phyloP scores from a whole-genome alignment of 2,329 filamentous ascomycete species.

The Aureobasidium sp. region DNA sequence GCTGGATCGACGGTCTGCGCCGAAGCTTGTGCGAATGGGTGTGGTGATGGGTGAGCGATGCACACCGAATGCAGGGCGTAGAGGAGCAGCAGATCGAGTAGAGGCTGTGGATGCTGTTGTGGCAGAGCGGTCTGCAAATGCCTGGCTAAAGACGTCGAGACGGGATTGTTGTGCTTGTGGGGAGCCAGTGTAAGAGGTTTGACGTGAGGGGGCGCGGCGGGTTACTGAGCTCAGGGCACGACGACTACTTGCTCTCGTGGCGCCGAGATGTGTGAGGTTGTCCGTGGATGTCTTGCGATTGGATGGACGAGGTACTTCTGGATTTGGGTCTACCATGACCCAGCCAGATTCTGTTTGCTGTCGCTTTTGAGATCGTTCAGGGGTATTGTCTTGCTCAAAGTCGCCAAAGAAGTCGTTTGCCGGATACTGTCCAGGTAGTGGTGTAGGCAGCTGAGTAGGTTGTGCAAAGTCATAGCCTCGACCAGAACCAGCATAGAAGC shows the following conservation, averaged over 20 bases:
- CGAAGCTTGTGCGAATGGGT: neutral
- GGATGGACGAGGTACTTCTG: neutral
- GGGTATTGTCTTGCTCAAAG: conserved; percentile 37
- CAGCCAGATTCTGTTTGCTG: conserved; percentile 43
- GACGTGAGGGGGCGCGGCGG: conserved; percentile 29
- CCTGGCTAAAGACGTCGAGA: conserved; percentile 1
- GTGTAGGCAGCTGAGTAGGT: conserved; percentile 28
- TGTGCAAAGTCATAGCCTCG: conserved; percentile 56
- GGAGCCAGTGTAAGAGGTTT: conserved; percentile 27
- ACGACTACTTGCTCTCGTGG: conserved; percentile 27
- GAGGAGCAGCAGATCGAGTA: neutral
- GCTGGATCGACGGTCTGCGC: neutral
- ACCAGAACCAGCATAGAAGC: conserved; percentile 82
- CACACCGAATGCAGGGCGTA: neutral
- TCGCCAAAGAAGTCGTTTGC: conserved; percentile 42
- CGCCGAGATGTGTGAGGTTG: conserved; percentile 11
- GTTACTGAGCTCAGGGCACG: conserved; percentile 39
- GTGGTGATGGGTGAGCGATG: neutral
- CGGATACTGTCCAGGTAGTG: conserved; percentile 50
- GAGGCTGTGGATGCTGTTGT: neutral
- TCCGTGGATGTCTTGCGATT: conserved; percentile 5
- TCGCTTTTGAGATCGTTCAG: conserved; percentile 41
- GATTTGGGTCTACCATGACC: conserved; percentile 36
- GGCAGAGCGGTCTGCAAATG: neutral
- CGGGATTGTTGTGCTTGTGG: conserved; percentile 23